Evolutionary conservation across 1,284 basidiomycete species (phyloP).

Genomic region (Melampsora larici-populina): DNA sequence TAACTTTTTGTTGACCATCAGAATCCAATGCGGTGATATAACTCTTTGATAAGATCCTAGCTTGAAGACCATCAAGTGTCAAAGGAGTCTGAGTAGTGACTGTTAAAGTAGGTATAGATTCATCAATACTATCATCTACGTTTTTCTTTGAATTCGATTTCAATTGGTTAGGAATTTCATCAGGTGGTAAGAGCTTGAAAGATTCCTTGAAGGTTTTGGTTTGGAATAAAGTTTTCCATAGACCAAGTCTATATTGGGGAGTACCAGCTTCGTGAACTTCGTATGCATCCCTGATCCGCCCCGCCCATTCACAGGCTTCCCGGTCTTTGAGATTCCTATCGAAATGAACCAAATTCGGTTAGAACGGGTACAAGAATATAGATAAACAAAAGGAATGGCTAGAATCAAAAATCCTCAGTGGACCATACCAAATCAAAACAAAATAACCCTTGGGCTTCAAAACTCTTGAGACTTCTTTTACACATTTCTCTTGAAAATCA

Average conservation of each 20-base stretch:
- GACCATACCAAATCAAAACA: conserved; percentile 62
- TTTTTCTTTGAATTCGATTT: neutral
- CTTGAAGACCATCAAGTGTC: neutral
- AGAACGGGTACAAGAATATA: neutral
- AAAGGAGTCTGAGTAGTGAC: neutral
- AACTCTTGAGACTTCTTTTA: conserved; percentile 66
- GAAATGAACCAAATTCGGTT: too few relatives aligned
- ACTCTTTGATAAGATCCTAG: neutral
- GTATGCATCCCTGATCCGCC: neutral
- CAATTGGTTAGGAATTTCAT: neutral
- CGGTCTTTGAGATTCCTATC: neutral
- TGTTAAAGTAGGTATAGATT: neutral
- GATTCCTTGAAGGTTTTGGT: neutral
- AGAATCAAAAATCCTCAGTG: neutral
- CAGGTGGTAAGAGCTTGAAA: neutral
- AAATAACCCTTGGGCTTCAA: conserved; percentile 66
- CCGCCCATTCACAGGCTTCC: neutral
- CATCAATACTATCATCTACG: neutral
- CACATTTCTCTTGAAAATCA: neutral
- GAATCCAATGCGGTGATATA: neutral
- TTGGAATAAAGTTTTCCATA: neutral
- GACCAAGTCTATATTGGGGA: neutral
- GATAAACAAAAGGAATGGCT: neutral
- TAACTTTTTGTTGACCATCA: neutral
- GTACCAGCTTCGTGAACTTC: neutral